A percentile compares a stretch with the other conserved stretches of the same genome.
These are phyloP conservation scores for Lactifluus hygrophoroides DNA, from an alignment of 768 basidiomycete species.

Conservation along the genomic window DNA sequence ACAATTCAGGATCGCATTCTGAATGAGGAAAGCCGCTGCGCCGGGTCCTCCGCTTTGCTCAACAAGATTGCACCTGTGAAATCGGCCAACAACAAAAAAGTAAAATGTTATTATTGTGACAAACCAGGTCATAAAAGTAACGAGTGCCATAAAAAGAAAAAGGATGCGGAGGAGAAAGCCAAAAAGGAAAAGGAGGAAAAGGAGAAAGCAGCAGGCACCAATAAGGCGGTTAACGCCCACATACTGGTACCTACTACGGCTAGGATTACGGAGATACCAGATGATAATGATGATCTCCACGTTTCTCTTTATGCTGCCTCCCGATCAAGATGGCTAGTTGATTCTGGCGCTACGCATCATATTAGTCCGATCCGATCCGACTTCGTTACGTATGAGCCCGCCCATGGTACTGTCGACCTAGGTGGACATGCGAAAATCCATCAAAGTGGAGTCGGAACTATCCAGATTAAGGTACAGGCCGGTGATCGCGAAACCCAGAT, in stretches of 20 bases:
- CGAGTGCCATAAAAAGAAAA: not conserved
- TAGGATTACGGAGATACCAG: not conserved
- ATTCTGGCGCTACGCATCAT: not conserved
- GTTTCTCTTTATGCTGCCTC: not conserved
- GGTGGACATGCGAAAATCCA: not conserved
- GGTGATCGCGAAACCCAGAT: not conserved
- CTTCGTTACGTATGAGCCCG: not conserved
- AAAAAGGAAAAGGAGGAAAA: not conserved
- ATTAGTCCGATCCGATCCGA: not conserved
- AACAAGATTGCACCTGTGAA: not conserved
- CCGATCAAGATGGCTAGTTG: not conserved
- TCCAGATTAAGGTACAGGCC: not conserved
- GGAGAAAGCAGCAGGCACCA: not conserved
- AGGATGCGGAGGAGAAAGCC: not conserved
- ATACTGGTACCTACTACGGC: not conserved
- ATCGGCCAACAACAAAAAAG: not conserved
- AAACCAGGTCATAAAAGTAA: not conserved
- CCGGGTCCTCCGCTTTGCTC: not conserved
- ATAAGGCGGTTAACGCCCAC: not conserved
- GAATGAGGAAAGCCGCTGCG: not conserved
- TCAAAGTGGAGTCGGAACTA: not conserved
- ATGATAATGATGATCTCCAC: not conserved
- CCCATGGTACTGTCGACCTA: not conserved
- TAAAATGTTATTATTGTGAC: not conserved
- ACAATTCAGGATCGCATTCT: not conserved